Conservation (phyloP, 2,329 filamentous ascomycete species). For the Thyridium curvatum region DNA sequence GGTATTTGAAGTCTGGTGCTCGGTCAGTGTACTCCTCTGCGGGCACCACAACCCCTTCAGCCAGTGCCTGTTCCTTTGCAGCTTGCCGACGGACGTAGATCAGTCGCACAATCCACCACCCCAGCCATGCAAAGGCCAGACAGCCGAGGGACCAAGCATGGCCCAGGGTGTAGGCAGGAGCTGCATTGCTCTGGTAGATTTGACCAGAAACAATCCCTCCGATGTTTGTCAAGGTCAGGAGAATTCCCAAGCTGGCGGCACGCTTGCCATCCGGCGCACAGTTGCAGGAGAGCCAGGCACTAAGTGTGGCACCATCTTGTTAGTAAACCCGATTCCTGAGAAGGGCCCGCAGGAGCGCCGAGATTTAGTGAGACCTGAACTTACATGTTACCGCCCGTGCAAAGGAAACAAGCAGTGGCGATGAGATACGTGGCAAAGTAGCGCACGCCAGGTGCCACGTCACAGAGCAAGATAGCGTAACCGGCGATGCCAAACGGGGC, state of each 20-base stretch:
- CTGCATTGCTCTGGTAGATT: conserved; percentile 16
- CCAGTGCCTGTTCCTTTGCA: conserved; percentile 19
- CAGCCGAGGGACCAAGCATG: conserved; percentile 29
- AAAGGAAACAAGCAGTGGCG: conserved; percentile 16
- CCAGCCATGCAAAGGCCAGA: conserved; percentile 25
- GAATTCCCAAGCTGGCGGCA: conserved; percentile 17
- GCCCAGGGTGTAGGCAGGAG: conserved; percentile 16
- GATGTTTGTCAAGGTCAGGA: conserved; percentile 16
- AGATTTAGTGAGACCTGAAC: background rate
- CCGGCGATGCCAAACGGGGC: conserved; percentile 17
- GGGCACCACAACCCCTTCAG: conserved; percentile 36
- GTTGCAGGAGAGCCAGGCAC: conserved; percentile 18
- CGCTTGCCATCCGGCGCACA: conserved; percentile 19
- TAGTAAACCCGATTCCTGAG: no score
- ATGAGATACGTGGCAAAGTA: conserved; percentile 32
- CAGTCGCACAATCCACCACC: conserved; percentile 25
- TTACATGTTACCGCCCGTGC: conserved; percentile 17
- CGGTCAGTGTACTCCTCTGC: conserved; percentile 40
- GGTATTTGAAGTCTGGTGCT: conserved; percentile 41
- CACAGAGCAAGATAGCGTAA: conserved; percentile 16
- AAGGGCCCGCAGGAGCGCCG: background rate
- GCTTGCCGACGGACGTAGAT: conserved; percentile 23
- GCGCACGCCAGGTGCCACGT: conserved; percentile 12
- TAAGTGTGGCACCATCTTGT: conserved; percentile 3
- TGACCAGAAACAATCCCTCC: conserved; percentile 18